Evolutionary conservation across 805 yeast species (phyloP).

Genomic region (Torulaspora microellipsoides): DNA sequence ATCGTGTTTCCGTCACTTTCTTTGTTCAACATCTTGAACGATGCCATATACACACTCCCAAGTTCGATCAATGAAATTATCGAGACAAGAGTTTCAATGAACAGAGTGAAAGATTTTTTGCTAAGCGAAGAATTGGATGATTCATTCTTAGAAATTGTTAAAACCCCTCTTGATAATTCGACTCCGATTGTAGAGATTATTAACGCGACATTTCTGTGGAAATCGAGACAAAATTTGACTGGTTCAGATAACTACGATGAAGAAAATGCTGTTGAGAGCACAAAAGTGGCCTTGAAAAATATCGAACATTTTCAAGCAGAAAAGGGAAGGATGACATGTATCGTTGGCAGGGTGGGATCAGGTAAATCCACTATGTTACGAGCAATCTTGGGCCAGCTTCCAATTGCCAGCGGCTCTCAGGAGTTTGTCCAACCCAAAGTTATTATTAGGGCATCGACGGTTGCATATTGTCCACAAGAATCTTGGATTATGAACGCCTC

Average conservation of each 20-base stretch:
- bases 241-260: constrained; percentile 35
- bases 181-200: constrained; percentile 38
- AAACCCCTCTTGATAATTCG: constrained; percentile 19
- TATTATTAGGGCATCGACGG: constrained; percentile 29
- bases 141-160: constrained; percentile 29
- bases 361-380: constrained; percentile 60
- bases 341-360: constrained; percentile 64
- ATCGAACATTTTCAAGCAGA: constrained; percentile 44
- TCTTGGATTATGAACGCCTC: constrained; percentile 52
- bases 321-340: constrained; percentile 53
- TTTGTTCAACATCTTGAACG: constrained; percentile 52
- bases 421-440: constrained; percentile 25
- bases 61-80: constrained; percentile 50
- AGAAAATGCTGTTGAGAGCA: constrained; percentile 43
- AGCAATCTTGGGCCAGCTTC: constrained; percentile 52
- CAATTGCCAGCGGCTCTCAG: constrained; percentile 32
- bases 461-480: constrained; percentile 60
- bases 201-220: constrained; percentile 56
- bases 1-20: constrained; percentile 66
- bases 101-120: constrained; percentile 49
- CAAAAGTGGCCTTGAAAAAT: constrained; percentile 44
- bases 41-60: constrained; percentile 58
- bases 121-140: constrained; percentile 43
- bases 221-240: constrained; percentile 21
- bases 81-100: constrained; percentile 56